Percentiles rank a stretch among this genome's conserved stretches.
phyloP scores from a whole-genome alignment of 306 rosid species.

The Clitoria ternatea region DNA sequence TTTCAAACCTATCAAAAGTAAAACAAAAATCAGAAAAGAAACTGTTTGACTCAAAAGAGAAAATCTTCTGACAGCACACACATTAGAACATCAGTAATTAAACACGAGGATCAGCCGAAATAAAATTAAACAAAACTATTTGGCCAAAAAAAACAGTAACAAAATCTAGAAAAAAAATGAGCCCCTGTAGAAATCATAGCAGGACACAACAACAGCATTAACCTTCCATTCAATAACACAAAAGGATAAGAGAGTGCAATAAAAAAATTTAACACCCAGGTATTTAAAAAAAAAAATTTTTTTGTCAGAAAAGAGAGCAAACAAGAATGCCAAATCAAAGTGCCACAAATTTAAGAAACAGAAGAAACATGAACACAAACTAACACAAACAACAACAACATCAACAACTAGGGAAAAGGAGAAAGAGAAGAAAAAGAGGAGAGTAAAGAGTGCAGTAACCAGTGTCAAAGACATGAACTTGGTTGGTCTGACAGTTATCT shows the following conservation, averaged over 20 bases:
- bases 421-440: background rate
- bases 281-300: slow-evolving; percentile 19
- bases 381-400: no score
- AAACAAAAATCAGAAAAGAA: background rate
- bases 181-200: no score
- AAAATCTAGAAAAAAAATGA: no score
- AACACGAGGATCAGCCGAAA: no score
- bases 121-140: no score
- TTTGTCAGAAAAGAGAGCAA: slow-evolving; percentile 5
- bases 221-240: no score
- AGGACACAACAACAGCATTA: no score
- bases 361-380: background rate
- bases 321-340: slow-evolving; percentile 29
- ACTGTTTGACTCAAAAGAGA: background rate
- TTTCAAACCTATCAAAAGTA: background rate
- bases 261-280: slow-evolving; percentile 3
- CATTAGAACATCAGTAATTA: background rate
- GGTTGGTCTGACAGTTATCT: slow-evolving; percentile 94
- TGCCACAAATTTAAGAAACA: slow-evolving; percentile 7
- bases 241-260: background rate
- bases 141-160: no score
- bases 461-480: slow-evolving; percentile 86
- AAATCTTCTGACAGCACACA: background rate
- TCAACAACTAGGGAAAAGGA: background rate
- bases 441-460: slow-evolving; percentile 37